A percentile compares a stretch with the other conserved stretches of the same genome.
Conservation (phyloP, 331 rosid species). For the Stylosanthes scabra region DNA sequence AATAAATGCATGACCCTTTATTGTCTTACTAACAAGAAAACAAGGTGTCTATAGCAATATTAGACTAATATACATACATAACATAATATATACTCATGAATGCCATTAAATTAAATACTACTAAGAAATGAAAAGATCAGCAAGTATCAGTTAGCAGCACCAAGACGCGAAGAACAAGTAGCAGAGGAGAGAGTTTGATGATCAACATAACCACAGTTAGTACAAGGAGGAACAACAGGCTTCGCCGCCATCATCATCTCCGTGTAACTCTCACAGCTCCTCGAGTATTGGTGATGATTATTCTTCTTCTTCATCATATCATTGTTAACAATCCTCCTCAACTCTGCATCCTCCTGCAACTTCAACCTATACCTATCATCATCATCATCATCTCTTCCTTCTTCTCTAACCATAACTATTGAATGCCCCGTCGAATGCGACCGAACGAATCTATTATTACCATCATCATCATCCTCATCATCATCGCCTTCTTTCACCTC, state of each 20-base stretch:
- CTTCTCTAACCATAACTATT: slow-evolving; percentile 45
- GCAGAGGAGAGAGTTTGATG: slow-evolving; percentile 34
- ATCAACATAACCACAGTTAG: slow-evolving; percentile 41
- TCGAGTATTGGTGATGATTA: slow-evolving; percentile 42
- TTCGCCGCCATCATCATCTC: slow-evolving; percentile 40
- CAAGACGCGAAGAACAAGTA: neutral
- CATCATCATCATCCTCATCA: neutral
- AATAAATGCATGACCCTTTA: too few species aligned
- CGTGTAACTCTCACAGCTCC: slow-evolving; percentile 59
- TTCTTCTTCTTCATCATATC: slow-evolving; percentile 40
- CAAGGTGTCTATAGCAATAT: too few species aligned
- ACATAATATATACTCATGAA: too few species aligned
- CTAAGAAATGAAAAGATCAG: too few species aligned
- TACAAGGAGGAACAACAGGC: slow-evolving; percentile 14
- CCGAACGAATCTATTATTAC: slow-evolving; percentile 45
- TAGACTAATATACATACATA: too few species aligned
- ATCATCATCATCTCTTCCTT: slow-evolving; percentile 11
- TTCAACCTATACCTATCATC: slow-evolving; percentile 59
- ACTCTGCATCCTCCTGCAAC: slow-evolving; percentile 53
- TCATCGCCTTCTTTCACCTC: slow-evolving; percentile 47
- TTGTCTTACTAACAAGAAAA: too few species aligned
- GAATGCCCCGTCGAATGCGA: slow-evolving; percentile 92
- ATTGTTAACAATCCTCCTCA: slow-evolving; percentile 26
- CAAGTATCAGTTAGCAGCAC: too few species aligned
- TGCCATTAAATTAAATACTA: too few species aligned